These are phyloP conservation scores for Delonix regia DNA, from an alignment of 306 rosid genomes.

Conservation along the genomic window DNA sequence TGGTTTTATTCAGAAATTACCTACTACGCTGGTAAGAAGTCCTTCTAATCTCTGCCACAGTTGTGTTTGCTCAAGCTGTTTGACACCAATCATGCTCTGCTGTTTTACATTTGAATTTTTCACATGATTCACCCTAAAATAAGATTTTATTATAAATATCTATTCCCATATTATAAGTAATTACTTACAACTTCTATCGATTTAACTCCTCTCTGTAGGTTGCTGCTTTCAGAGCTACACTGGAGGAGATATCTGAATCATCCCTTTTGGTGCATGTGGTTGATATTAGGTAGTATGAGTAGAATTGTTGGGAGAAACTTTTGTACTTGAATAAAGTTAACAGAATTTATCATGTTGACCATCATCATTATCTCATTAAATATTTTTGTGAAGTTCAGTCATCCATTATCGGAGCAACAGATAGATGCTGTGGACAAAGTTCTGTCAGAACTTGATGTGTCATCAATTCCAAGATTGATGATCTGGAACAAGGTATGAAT, in stretches of 20 bases:
- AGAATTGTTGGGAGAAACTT: slow-evolving; percentile 33
- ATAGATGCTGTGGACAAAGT: slow-evolving; percentile 96
- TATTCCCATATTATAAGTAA: slow-evolving; percentile 10
- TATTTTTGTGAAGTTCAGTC: slow-evolving; percentile 67
- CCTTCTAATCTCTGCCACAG: slow-evolving; percentile 11
- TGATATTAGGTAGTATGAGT: slow-evolving; percentile 74
- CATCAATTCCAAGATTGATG: slow-evolving; percentile 83
- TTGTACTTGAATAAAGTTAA: neutral
- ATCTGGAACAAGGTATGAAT: slow-evolving; percentile 88
- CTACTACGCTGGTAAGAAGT: slow-evolving; percentile 83
- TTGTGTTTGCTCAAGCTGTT: slow-evolving; percentile 28
- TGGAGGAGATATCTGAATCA: slow-evolving; percentile 96
- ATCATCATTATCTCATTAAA: slow-evolving; percentile 33
- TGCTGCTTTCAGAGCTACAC: slow-evolving; percentile 98
- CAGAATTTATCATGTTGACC: slow-evolving; percentile 12
- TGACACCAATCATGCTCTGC: slow-evolving; percentile 7
- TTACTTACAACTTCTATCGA: slow-evolving; percentile 4
- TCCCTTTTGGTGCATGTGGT: slow-evolving; percentile 87
- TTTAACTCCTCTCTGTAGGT: slow-evolving; percentile 53
- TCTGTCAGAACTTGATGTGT: slow-evolving; percentile 79
- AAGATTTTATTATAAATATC: slow-evolving; percentile 5
- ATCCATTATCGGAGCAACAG: slow-evolving; percentile 92
- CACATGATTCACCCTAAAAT: slow-evolving; percentile 24
- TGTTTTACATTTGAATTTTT: slow-evolving; percentile 7
- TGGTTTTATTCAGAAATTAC: slow-evolving; percentile 98